Evolutionary conservation across 768 basidiomycete genomes (phyloP).

Genomic region (Tricholoma flavovirens): DNA sequence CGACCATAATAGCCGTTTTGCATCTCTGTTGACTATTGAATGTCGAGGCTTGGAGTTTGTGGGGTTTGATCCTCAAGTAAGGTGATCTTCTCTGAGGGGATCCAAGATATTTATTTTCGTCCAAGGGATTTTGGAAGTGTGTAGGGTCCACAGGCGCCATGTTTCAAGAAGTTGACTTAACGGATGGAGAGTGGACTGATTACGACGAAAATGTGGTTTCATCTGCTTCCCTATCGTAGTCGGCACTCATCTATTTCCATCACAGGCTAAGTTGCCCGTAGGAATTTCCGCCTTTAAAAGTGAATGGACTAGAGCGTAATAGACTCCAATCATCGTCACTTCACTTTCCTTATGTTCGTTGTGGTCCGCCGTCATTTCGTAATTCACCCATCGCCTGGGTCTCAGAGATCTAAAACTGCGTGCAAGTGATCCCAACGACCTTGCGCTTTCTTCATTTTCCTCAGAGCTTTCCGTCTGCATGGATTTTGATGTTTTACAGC

Average conservation of each 20-base stretch:
- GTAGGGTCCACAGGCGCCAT: slow-evolving; percentile 49
- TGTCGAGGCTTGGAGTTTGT: slow-evolving; percentile 84
- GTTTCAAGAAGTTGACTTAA: slow-evolving; percentile 65
- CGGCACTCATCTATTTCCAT: slow-evolving; percentile 6
- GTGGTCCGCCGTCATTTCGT: not conserved
- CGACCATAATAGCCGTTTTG: slow-evolving; percentile 55
- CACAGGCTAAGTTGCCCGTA: slow-evolving; percentile 57
- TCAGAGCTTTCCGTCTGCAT: too few species aligned
- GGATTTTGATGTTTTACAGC: too few species aligned
- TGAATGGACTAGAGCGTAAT: slow-evolving; percentile 59
- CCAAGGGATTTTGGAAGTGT: slow-evolving; percentile 75
- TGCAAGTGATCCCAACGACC: not conserved
- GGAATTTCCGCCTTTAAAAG: slow-evolving; percentile 64
- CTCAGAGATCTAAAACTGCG: not conserved
- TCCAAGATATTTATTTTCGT: not conserved
- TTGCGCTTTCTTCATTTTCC: too few species aligned
- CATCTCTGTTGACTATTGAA: slow-evolving; percentile 66
- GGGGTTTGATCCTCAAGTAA: slow-evolving; percentile 68
- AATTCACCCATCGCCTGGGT: not conserved
- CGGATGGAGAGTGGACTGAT: slow-evolving; percentile 73
- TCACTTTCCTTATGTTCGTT: not conserved
- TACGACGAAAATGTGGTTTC: slow-evolving; percentile 81
- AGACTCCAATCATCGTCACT: not conserved
- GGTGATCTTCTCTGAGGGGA: slow-evolving; percentile 12
- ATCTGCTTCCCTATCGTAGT: not conserved